A percentile compares a stretch with the other conserved stretches of the same genome.
Evolutionary conservation across 1,139 yeast species (phyloP).

Genomic region (Saccharomycopsis hybrid): DNA sequence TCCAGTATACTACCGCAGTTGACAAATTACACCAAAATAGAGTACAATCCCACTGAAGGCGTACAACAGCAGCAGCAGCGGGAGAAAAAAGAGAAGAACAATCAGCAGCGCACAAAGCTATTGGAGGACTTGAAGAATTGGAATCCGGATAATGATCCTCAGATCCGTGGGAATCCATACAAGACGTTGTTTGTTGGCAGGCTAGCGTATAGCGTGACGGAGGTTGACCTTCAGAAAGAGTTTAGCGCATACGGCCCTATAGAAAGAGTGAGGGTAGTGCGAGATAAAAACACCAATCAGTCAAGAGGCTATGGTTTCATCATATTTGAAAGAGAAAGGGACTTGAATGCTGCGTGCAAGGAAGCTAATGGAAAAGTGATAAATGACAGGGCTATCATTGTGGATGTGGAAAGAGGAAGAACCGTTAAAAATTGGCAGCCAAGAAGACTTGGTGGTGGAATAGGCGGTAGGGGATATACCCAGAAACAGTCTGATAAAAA

Average conservation of each 20-base stretch:
- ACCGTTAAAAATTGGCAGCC: constrained; percentile 77
- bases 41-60: constrained; percentile 32
- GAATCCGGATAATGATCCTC: constrained; percentile 55
- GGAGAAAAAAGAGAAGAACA: constrained; percentile 29
- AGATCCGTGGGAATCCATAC: constrained; percentile 68
- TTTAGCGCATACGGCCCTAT: constrained; percentile 67
- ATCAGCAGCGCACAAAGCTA: constrained; percentile 27
- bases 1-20: constrained; percentile 34
- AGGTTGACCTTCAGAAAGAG: constrained; percentile 57
- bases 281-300: constrained; percentile 45
- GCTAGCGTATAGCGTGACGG: constrained; percentile 58
- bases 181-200: constrained; percentile 74
- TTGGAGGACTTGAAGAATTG: constrained; percentile 37
- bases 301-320: constrained; percentile 85
- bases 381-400: constrained; percentile 50
- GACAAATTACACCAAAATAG: constrained; percentile 31
- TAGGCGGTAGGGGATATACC: constrained; percentile 54
- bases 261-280: constrained; percentile 55
- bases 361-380: constrained; percentile 51
- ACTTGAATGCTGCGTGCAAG: constrained; percentile 39
- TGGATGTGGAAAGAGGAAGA: constrained; percentile 83
- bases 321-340: constrained; percentile 50
- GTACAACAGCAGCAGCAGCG: constrained; percentile 32
- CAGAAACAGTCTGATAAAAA: constrained; percentile 23
- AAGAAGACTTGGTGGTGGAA: constrained; percentile 66